Percentiles rank a stretch among this genome's conserved stretches.
phyloP scores from a whole-genome alignment of 148 eudicot genomes.

The Heliamphora exappendiculata region DNA sequence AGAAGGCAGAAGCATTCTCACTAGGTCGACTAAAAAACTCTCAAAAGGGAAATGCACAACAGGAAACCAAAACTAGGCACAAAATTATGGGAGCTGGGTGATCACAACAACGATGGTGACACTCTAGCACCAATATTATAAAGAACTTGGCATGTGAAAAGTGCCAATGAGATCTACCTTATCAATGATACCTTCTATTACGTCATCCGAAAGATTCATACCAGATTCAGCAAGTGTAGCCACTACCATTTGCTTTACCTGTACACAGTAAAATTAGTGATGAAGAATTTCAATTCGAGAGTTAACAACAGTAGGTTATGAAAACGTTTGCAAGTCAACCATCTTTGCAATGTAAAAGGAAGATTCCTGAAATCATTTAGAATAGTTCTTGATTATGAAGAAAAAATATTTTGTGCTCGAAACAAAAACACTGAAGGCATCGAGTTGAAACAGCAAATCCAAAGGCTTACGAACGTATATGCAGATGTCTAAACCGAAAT shows the following conservation, averaged over 20 bases:
- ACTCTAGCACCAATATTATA: neutral
- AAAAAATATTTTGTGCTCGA: too few species aligned
- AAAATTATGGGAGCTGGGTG: neutral
- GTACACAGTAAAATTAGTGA: neutral
- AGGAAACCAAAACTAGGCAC: neutral
- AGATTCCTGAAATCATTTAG: too few species aligned
- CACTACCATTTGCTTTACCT: conserved; percentile 77
- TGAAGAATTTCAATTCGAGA: too few species aligned
- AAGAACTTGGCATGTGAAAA: neutral
- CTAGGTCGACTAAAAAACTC: neutral
- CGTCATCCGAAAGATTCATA: conserved; percentile 59
- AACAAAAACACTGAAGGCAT: neutral
- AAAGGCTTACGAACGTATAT: too few species aligned
- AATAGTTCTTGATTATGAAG: too few species aligned
- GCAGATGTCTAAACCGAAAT: too few species aligned
- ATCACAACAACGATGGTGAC: neutral
- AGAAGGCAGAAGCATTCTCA: neutral
- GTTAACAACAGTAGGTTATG: too few species aligned
- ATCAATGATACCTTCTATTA: conserved; percentile 61
- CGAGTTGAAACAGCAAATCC: too few species aligned
- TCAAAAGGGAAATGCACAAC: neutral
- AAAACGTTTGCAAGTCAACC: neutral
- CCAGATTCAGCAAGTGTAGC: conserved; percentile 70
- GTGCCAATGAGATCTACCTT: conserved; percentile 29
- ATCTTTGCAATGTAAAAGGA: too few species aligned